These are phyloP conservation scores for Coleophoma eucalyptorum DNA, from an alignment of 2,329 filamentous ascomycete species.

Conservation along the genomic window DNA sequence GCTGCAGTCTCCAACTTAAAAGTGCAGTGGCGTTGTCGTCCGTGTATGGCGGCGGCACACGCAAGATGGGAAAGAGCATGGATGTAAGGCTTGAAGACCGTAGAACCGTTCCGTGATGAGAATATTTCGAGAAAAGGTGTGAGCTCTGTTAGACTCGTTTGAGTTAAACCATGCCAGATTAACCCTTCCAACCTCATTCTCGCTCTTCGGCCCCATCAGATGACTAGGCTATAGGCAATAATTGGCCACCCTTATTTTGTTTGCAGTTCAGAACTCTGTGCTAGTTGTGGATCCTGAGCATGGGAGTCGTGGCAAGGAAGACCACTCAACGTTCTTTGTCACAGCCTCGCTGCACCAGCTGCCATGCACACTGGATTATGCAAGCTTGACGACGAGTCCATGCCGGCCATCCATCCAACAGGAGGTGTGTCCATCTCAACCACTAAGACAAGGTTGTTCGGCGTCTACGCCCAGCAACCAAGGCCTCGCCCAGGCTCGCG, in stretches of 20 bases:
- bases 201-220: background rate
- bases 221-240: background rate
- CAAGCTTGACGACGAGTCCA: too few species aligned
- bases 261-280: background rate
- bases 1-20: background rate
- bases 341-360: constrained; percentile 24
- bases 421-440: background rate
- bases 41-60: constrained; percentile 11
- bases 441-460: background rate
- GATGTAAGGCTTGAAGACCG: background rate
- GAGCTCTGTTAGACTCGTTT: too few species aligned
- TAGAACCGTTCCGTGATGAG: background rate
- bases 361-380: constrained; percentile 1
- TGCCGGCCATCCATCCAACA: background rate
- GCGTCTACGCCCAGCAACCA: background rate
- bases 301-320: background rate
- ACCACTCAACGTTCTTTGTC: background rate
- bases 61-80: background rate
- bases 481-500: background rate
- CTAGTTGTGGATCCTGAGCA: background rate
- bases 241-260: constrained; percentile 1
- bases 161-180: too few species aligned
- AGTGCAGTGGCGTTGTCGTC: constrained; percentile 13
- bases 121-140: background rate
- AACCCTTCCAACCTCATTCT: too few species aligned